These are phyloP conservation scores for Acer campestre DNA, from an alignment of 345 rosid species.

Conservation along the genomic window DNA sequence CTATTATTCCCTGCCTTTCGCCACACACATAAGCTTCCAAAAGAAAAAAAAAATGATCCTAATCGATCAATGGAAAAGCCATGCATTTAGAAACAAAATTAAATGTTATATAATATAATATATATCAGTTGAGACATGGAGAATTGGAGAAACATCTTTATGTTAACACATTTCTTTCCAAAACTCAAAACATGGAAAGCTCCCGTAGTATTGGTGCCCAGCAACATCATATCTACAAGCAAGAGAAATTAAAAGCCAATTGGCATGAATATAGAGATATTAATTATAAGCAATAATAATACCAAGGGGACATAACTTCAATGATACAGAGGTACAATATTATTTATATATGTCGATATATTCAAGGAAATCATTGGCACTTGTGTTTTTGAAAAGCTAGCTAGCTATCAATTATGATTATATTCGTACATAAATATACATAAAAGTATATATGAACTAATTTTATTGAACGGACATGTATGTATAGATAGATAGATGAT, in stretches of 20 bases:
- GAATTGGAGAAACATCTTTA: constrained; percentile 30
- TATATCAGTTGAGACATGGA: constrained; percentile 38
- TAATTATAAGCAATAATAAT: too few relatives aligned
- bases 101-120: background rate
- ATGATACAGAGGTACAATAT: too few relatives aligned
- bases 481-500: too few relatives aligned
- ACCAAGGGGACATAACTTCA: too few relatives aligned
- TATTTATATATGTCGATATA: too few relatives aligned
- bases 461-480: too few relatives aligned
- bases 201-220: constrained; percentile 33
- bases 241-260: background rate
- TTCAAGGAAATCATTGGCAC: too few relatives aligned
- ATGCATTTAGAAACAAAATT: background rate
- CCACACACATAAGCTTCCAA: constrained; percentile 67
- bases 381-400: too few relatives aligned
- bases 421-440: too few relatives aligned
- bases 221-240: constrained; percentile 33
- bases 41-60: background rate
- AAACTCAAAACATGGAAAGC: constrained; percentile 30
- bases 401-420: too few relatives aligned
- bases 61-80: background rate
- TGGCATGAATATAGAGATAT: too few relatives aligned
- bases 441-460: too few relatives aligned
- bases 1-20: constrained; percentile 42
- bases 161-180: constrained; percentile 31